Base-by-base conservation (phyloP, 345 rosid species). In the Citrus trifoliata region DNA sequence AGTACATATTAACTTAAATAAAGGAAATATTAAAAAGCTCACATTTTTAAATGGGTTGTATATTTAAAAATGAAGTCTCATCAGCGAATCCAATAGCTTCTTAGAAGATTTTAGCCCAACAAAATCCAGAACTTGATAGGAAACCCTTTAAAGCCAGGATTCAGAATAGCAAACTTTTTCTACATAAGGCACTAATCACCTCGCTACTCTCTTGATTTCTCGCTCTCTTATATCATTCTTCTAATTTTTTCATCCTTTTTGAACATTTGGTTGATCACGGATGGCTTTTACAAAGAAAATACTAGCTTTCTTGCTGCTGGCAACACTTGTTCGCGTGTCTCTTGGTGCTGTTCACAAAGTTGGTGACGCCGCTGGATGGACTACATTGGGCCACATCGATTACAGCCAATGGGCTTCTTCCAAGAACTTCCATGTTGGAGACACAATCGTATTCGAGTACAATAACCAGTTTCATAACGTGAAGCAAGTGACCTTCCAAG, bases 321-420 rank as follows among this genome's bases (percentile, higher is more conserved):
- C 60, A 42, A 7, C 62, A 42, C 6, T 61, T 27, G n/a, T 61
- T 19, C 38, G 46, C 32, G 70, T 21, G 30, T 63, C 70, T 9
- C 46, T 46, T 2, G 32, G 78, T 32, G 46, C 70, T 28, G 32
- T 63, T 63, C 58, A 75, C 78, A 75, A 28, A 21, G 70, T 75
- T n/a, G 70, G 78, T 1, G 61, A 51, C 24, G 28, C 38, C 9
- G 38, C 60, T 14, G 61, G 74, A 10, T 51, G 74, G 61, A 48
- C 3, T 51, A 10, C 22, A 1, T 10, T 42, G 13, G 61, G 74
- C 16, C 28, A 51, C 5, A n/a, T 70, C 1, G 61, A 70, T 51
- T 51, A 70, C 40, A 70, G 51, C 18, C 18, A 70, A 6, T 51
- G 61, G 74, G 78, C 59, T 63, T 46, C 78, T 8, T 22, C 70